A percentile compares a stretch with the other conserved stretches of the same genome.
phyloP scores from a whole-genome alignment of 768 basidiomycete genomes.

The Psilocybe cubensis region DNA sequence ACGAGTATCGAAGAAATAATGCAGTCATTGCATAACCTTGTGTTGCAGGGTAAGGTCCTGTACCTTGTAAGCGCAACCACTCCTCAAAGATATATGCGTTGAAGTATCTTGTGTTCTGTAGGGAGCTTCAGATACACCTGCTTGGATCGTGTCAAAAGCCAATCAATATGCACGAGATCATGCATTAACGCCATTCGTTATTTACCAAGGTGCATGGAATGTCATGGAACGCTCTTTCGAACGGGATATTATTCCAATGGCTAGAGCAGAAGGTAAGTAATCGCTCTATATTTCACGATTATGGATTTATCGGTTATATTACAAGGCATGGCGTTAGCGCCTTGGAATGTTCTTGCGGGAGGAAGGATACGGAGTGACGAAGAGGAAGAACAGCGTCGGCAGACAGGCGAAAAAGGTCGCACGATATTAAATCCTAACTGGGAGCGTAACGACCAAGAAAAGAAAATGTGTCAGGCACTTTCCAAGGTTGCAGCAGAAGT shows the following conservation, averaged over 20 bases:
- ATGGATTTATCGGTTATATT: too few relatives aligned
- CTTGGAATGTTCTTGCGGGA: conserved; percentile 35
- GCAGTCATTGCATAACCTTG: conserved; percentile 53
- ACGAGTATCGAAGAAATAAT: conserved; percentile 60
- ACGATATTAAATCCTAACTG: conserved; percentile 29
- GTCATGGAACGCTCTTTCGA: conserved; percentile 50
- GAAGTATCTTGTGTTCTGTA: conserved; percentile 5
- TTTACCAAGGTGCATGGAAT: conserved; percentile 56
- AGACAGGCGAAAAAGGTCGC: not conserved
- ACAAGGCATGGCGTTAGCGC: conserved; percentile 39
- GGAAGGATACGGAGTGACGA: conserved; percentile 62
- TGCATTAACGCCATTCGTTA: conserved; percentile 51
- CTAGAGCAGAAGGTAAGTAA: conserved; percentile 42
- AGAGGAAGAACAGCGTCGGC: conserved; percentile 26
- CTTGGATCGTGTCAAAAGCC: conserved; percentile 50
- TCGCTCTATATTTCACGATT: too few relatives aligned
- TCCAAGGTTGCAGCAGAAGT: conserved; percentile 55
- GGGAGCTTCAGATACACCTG: conserved; percentile 47
- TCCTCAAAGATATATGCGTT: not conserved
- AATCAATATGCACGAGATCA: conserved; percentile 55
- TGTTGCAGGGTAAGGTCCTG: conserved; percentile 52
- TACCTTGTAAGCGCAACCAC: conserved; percentile 34
- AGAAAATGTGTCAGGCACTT: conserved; percentile 43
- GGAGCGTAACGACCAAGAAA: conserved; percentile 50
- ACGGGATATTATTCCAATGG: conserved; percentile 56